Evolutionary conservation across 495 filamentous ascomycete genomes (phyloP).

Genomic region (Immersiella caudata): DNA sequence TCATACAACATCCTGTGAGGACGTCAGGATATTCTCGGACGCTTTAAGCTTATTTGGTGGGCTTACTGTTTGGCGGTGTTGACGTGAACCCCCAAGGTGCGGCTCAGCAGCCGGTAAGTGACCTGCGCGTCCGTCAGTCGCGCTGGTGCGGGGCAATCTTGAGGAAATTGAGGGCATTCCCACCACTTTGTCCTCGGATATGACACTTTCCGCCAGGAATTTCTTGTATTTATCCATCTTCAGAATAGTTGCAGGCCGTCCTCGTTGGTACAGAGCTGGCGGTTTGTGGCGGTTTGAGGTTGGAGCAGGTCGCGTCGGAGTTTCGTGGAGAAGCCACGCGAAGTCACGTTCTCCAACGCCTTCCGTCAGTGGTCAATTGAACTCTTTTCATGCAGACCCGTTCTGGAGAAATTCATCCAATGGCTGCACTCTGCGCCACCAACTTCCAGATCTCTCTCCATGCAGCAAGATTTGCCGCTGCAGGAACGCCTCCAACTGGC

Average conservation of each 20-base stretch:
- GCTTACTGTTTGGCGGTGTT: constrained; percentile 54
- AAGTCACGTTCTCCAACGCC: constrained; percentile 15
- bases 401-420: neutral
- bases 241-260: neutral
- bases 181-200: constrained; percentile 77
- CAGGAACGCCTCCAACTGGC: constrained; percentile 3
- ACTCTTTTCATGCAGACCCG: neutral
- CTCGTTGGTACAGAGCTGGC: neutral
- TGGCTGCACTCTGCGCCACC: neutral
- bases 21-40: neutral
- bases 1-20: constrained; percentile 80
- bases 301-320: neutral
- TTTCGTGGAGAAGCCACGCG: constrained; percentile 2
- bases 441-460: neutral
- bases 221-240: constrained; percentile 64
- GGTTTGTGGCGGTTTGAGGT: neutral
- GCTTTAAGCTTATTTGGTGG: neutral
- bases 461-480: constrained; percentile 3
- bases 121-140: constrained; percentile 55
- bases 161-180: constrained; percentile 28
- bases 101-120: constrained; percentile 80
- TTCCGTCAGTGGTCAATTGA: neutral
- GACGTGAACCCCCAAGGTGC: constrained; percentile 77
- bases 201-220: constrained; percentile 73
- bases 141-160: neutral